Percentiles rank a stretch among this genome's conserved stretches.
Evolutionary conservation across 129 eudicot genomes (phyloP).

Genomic region (Lactuca sativa): DNA sequence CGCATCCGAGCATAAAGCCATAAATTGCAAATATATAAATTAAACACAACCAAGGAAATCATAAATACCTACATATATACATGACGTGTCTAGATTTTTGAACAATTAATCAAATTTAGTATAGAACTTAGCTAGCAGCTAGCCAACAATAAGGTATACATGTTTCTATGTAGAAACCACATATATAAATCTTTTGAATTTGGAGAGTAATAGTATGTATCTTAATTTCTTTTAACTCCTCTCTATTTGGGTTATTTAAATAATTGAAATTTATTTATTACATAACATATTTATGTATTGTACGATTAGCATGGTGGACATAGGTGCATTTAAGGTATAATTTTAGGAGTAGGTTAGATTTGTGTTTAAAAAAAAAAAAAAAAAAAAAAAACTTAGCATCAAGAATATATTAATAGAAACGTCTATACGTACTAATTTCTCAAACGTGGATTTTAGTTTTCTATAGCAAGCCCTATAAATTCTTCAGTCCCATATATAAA

Average conservation of each 20-base stretch:
- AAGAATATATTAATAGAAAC: too few relatives aligned
- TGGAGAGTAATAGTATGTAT: not conserved
- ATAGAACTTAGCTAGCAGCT: not conserved
- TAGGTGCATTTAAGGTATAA: too few relatives aligned
- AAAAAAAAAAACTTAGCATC: too few relatives aligned
- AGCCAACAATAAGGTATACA: not conserved
- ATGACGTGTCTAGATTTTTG: too few relatives aligned
- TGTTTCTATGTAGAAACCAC: not conserved
- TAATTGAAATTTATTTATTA: too few relatives aligned
- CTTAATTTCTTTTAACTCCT: too few relatives aligned
- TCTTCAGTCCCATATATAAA: slow-evolving; percentile 19
- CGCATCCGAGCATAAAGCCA: not conserved
- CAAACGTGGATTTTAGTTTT: not conserved
- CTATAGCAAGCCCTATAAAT: not conserved
- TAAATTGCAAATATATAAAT: too few relatives aligned
- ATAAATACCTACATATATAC: too few relatives aligned
- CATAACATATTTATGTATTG: not conserved
- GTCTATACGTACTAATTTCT: not conserved
- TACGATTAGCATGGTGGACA: not conserved
- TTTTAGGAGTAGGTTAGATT: too few relatives aligned
- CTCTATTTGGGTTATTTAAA: too few relatives aligned
- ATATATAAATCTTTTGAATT: too few relatives aligned
- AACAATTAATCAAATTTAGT: not conserved
- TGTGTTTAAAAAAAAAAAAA: too few relatives aligned
- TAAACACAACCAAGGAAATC: not conserved